Conservation (phyloP, 164 flowering plant species). For the Stephania yunnanensis region DNA sequence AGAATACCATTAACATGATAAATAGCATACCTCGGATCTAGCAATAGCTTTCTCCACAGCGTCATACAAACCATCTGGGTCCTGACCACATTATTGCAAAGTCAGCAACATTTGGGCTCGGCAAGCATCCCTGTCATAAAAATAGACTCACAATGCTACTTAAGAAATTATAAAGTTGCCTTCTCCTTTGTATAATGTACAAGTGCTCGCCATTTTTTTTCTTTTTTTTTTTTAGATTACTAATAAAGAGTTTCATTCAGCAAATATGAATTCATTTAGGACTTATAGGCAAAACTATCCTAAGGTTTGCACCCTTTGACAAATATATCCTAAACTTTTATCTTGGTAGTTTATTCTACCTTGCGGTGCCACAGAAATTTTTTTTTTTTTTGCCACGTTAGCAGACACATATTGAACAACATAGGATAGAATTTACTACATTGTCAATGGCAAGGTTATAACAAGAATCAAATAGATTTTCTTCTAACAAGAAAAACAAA, state of each 20-base stretch:
- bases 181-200: slow-evolving; percentile 14
- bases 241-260: neutral
- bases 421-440: no score
- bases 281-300: no score
- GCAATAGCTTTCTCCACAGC: slow-evolving; percentile 71
- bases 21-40: slow-evolving; percentile 60
- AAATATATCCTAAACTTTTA: no score
- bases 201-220: neutral
- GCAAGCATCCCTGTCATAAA: slow-evolving; percentile 50
- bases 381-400: no score
- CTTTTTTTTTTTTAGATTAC: neutral
- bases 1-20: neutral
- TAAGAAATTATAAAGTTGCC: slow-evolving; percentile 12
- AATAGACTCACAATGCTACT: slow-evolving; percentile 51
- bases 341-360: no score
- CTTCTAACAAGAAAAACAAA: no score
- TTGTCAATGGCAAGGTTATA: no score
- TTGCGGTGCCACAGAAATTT: no score
- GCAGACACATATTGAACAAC: no score
- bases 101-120: slow-evolving; percentile 65
- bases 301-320: no score
- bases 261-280: neutral
- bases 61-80: slow-evolving; percentile 66
- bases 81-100: slow-evolving; percentile 86
- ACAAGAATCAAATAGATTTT: no score